Evolutionary conservation across 1,284 basidiomycete genomes (phyloP), one percentile per base, ranked within the genome.

Genomic region (Moesziomyces aphidis): DNA sequence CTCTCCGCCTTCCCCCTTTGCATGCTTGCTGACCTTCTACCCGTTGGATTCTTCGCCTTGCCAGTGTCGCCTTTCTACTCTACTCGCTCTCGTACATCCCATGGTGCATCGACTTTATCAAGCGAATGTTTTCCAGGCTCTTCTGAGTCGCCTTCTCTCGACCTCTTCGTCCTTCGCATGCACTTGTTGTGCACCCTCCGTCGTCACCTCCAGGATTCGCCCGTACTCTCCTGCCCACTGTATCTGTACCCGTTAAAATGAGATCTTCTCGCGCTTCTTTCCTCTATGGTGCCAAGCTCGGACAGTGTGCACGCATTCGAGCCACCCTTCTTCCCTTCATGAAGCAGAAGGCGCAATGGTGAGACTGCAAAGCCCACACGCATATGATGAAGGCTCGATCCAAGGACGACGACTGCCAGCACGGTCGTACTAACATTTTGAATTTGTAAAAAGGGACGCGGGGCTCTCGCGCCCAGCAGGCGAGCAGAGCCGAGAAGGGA

Each of bases 91-190:
- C 65, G 34, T 77, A 77, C 61, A 77, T 77, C 36, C 75, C 75
- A 23, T 78, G 72, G 60, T 71, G 68, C 46, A 73, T 74, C 54
- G 70, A 76, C 59, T 76, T 78, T 54, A 60, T 80, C 74, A 80
- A 80, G 57, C 59, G 69, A 23, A 74, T 80, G 63, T 65, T 76
- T 45, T 61, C 36, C 51, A 78, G 73, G 60, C 61, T 78, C 36
- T 73, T 80, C 51, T 76, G 47, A 67, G 47, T 36, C 39, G 17
- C 4, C 6, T 19, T 19, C 39, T 34, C 5, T 22, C 39, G 7
- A 6, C 42, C 8, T n/a, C 3, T 9, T 5, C 13, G 23, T 1
- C n/a, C 36, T 24, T 15, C 17, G 17, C 36, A 36, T 36, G 36
- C 36, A 17, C 26, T 36, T 13, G 13, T 36, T 19, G 39, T 7